phyloP scores from a whole-genome alignment of 2,329 filamentous ascomycete species.

The Aspergillus uvarum region DNA sequence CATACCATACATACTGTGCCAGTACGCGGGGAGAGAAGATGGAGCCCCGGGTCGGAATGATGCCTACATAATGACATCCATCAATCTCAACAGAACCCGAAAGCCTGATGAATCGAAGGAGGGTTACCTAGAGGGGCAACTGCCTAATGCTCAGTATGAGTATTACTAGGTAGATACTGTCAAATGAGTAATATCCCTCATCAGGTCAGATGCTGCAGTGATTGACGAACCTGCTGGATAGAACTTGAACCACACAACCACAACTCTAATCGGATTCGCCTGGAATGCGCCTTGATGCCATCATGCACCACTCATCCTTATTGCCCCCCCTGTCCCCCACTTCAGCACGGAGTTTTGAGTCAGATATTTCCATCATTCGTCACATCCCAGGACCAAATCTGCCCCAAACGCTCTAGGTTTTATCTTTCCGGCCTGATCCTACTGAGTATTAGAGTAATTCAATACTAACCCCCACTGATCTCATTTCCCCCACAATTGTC shows the following conservation, averaged over 20 bases:
- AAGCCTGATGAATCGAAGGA: not conserved
- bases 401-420: not conserved
- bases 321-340: not conserved
- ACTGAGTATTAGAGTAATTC: not conserved
- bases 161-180: too few relatives aligned
- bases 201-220: not conserved
- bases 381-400: not conserved
- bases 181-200: not conserved
- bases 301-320: not conserved
- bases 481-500: not conserved
- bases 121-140: not conserved
- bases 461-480: too few relatives aligned
- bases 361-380: not conserved
- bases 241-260: not conserved
- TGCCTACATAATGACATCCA: too few relatives aligned
- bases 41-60: too few relatives aligned
- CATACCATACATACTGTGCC: too few relatives aligned
- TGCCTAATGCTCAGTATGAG: not conserved
- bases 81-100: too few relatives aligned
- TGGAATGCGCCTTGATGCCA: not conserved
- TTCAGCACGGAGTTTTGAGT: not conserved
- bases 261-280: not conserved
- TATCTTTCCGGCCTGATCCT: not conserved
- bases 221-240: not conserved
- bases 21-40: too few relatives aligned